Base-by-base conservation (phyloP, 2,329 filamentous ascomycete genomes). In the Xylariaceae sp. region DNA sequence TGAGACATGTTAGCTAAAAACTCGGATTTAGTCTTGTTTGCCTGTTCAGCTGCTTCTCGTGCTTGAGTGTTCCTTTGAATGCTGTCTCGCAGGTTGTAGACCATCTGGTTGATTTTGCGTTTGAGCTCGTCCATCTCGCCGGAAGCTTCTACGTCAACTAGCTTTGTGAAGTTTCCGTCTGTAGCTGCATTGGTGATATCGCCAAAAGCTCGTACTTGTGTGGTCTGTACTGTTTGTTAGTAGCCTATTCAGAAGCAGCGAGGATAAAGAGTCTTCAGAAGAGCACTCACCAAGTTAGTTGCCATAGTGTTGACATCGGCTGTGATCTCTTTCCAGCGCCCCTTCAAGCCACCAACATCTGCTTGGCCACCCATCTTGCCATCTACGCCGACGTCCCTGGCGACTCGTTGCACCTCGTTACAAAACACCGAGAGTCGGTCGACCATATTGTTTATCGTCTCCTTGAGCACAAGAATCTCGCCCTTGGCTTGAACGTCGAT, bases 101-200 rank as follows among this genome's bases (percentile, higher is more conserved):
- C 92, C 94, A 99, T 99, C 77, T 95, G 91, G 72, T 97, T 99
- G 81, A 99, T 97, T 80, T 97, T 97, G 67, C 92, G 87, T 76
- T 99, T 99, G 65, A 99, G 81, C 73, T 97, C 93, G 73, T 97
- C 94, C 94, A 99, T 97, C 74, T 99, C 94, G 60, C 94, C 94
- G 10, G 93, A 97, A 16, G 94, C 94, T 72, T 97, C 92, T 15
- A 99, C 93, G 41, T 94, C 96, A 71, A 99, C 93, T 53, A 95
- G 85, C 71, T 97, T 96, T 20, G 91, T 96, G 72, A 97, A 97
- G 73, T 99, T 93, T 59, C 94, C 94, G 70, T 96, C 92, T 54
- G 93, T 97, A 23, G 94, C 94, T 30, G 94, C 86, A 72, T 97
- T 96, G n/a, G 93, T 97, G 66, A 99, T 97, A 70, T 97, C 93